These are phyloP conservation scores for Sporobolus alterniflorus DNA, from an alignment of 202 grass and related monocot species.

Conservation along the genomic window DNA sequence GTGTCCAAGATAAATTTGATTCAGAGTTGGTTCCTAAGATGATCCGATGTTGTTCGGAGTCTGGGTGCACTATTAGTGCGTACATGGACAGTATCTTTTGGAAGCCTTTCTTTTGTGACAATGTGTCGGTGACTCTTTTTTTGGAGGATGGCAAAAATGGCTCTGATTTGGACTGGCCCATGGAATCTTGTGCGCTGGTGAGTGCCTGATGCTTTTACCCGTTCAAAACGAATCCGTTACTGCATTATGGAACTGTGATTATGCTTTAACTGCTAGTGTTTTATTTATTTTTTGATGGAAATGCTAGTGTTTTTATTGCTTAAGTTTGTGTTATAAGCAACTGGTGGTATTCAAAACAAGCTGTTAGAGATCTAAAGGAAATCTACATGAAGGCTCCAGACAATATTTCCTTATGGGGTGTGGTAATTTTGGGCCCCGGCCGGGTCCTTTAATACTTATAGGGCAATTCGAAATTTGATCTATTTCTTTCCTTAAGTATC, in stretches of 20 bases:
- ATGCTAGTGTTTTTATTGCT: constrained; percentile 20
- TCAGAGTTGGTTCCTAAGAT: too few relatives aligned
- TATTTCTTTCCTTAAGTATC: constrained; percentile 13
- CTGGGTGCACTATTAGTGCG: constrained; percentile 7
- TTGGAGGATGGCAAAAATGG: constrained; percentile 39
- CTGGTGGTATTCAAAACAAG: constrained; percentile 9
- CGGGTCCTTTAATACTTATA: constrained; percentile 1
- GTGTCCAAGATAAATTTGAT: too few relatives aligned
- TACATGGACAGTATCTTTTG: constrained; percentile 28
- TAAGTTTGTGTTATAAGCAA: constrained; percentile 43
- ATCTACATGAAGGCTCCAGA: constrained; percentile 19
- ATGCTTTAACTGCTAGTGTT: constrained; percentile 22
- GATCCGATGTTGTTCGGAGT: not conserved
- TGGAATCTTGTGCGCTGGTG: constrained; percentile 40
- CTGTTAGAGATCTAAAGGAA: not conserved
- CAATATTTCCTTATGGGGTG: constrained; percentile 1
- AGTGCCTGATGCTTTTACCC: constrained; percentile 10
- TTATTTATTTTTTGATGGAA: too few relatives aligned
- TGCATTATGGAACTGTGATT: constrained; percentile 28
- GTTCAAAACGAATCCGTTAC: constrained; percentile 25
- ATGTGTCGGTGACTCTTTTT: constrained; percentile 24
- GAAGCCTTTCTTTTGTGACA: constrained; percentile 10
- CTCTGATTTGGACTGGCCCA: constrained; percentile 39
- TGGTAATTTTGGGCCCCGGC: not conserved
- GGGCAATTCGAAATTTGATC: not conserved